phyloP scores from a whole-genome alignment of 2,329 filamentous ascomycete species.

The Passalora sequoiae region DNA sequence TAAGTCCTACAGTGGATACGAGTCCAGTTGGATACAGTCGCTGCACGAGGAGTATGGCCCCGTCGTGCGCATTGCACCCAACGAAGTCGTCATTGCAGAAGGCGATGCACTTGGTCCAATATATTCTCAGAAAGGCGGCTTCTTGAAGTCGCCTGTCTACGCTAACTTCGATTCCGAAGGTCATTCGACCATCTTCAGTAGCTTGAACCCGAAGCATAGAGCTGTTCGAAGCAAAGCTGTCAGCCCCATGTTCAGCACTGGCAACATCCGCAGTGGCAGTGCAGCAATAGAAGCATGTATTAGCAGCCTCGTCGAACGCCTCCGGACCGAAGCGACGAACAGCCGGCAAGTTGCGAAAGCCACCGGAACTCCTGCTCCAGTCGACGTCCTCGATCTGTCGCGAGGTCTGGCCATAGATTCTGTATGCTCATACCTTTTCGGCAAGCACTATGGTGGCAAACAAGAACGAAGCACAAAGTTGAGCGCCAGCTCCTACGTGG shows the following conservation, averaged over 20 bases:
- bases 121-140: conserved; percentile 50
- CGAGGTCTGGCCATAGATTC: conserved; percentile 51
- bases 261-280: conserved; percentile 40
- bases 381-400: conserved; percentile 48
- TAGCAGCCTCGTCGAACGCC: conserved; percentile 39
- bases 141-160: conserved; percentile 50
- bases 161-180: conserved; percentile 55
- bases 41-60: conserved; percentile 62
- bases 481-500: conserved; percentile 48
- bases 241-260: conserved; percentile 46
- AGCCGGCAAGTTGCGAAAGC: conserved; percentile 17
- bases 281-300: conserved; percentile 39
- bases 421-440: conserved; percentile 52
- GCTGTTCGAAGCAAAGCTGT: conserved; percentile 48
- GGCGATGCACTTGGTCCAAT: conserved; percentile 46
- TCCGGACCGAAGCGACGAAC: conserved; percentile 34
- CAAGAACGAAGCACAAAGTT: conserved; percentile 33
- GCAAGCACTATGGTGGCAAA: conserved; percentile 47
- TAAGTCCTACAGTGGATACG: conserved; percentile 30
- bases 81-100: conserved; percentile 52
- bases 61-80: conserved; percentile 67
- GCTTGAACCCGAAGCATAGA: conserved; percentile 39
- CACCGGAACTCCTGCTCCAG: conserved; percentile 26
- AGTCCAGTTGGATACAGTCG: conserved; percentile 22
- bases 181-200: conserved; percentile 51